Conservation (phyloP, 169 alveolate species). For the Plasmodium vivax region DNA sequence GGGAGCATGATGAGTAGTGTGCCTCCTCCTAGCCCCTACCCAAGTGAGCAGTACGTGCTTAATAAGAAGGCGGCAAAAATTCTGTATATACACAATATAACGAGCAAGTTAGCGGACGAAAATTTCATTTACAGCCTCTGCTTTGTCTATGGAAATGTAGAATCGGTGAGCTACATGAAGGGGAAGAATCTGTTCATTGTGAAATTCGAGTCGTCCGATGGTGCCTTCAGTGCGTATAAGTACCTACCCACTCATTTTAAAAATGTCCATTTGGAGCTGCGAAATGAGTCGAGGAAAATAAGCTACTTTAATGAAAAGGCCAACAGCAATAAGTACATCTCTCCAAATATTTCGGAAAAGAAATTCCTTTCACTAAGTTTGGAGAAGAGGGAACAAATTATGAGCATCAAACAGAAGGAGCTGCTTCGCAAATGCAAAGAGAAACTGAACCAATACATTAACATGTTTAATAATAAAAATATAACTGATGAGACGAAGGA, state of each 20-base stretch:
- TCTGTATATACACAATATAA: constrained; percentile 43
- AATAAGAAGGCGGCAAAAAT: constrained; percentile 56
- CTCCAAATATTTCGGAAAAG: constrained; percentile 51
- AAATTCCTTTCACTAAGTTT: constrained; percentile 55
- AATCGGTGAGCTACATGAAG: constrained; percentile 56
- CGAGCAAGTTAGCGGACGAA: constrained; percentile 44
- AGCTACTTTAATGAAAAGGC: constrained; percentile 59
- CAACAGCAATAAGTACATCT: constrained; percentile 58
- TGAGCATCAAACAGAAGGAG: constrained; percentile 70
- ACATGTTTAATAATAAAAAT: constrained; percentile 52
- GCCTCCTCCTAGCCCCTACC: background rate
- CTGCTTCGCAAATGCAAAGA: constrained; percentile 65
- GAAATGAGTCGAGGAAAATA: constrained; percentile 71
- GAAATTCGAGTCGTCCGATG: constrained; percentile 31
- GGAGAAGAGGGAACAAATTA: constrained; percentile 46
- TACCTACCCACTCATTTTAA: constrained; percentile 53
- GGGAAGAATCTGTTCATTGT: constrained; percentile 61
- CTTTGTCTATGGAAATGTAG: constrained; percentile 59
- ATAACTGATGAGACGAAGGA: constrained; percentile 24
- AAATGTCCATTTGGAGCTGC: constrained; percentile 20
- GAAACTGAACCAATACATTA: constrained; percentile 48
- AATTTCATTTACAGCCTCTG: constrained; percentile 70
- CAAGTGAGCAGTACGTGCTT: constrained; percentile 40
- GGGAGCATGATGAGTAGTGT: background rate
- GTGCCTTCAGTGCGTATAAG: constrained; percentile 62